Conservation (phyloP, 768 basidiomycete genomes). For the Pisolithus microcarpus region DNA sequence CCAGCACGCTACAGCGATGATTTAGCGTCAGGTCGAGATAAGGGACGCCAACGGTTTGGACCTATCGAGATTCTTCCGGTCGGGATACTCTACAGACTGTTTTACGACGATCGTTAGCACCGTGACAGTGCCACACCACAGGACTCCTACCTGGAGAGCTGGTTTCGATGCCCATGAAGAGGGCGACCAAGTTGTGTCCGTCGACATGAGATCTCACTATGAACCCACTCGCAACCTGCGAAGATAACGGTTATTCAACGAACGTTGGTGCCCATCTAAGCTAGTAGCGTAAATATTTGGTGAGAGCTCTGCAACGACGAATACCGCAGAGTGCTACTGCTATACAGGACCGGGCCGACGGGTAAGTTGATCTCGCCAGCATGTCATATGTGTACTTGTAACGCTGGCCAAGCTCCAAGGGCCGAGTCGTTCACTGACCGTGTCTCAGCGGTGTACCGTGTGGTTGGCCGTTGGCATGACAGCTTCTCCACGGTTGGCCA, state of each 20-base stretch:
- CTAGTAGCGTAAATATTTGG: no score
- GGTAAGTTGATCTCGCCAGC: no score
- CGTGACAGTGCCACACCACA: not conserved
- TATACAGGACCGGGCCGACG: no score
- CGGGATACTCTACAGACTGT: constrained; percentile 68
- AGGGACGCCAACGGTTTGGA: constrained; percentile 19
- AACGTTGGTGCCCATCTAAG: no score
- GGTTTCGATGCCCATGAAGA: constrained; percentile 75
- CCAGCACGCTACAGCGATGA: constrained; percentile 52
- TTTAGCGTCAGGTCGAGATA: constrained; percentile 1
- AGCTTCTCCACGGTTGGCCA: not conserved
- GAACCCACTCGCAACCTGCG: no score
- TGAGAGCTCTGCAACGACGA: no score
- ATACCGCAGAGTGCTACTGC: no score
- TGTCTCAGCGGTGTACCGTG: not conserved
- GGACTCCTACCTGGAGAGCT: constrained; percentile 56
- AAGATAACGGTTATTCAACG: no score
- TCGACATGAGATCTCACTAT: not conserved
- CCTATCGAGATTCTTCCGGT: constrained; percentile 53
- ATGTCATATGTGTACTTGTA: no score
- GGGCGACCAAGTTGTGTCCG: constrained; percentile 49
- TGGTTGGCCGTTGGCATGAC: not conserved
- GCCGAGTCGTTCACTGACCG: not conserved
- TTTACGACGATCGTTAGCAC: not conserved
- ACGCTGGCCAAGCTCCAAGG: no score